Conservation (phyloP, 2,329 filamentous ascomycete genomes). For the Claviceps quebecensis region DNA sequence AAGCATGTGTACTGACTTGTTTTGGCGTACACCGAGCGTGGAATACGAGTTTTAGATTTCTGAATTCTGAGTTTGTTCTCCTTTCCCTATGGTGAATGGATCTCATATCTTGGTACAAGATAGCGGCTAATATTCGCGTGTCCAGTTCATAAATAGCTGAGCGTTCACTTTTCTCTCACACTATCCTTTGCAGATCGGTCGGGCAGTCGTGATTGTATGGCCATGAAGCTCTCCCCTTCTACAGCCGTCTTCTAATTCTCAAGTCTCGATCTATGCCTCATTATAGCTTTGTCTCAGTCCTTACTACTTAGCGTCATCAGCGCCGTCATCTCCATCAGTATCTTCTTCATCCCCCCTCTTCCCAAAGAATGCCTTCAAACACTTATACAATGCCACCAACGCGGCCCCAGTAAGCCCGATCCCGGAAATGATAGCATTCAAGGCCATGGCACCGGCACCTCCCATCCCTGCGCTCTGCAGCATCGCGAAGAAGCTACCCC, state of each 20-base stretch:
- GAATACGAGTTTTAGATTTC: too few relatives aligned
- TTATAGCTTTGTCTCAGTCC: background rate
- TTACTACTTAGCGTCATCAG: background rate
- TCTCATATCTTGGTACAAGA: background rate
- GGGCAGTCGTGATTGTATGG: too few relatives aligned
- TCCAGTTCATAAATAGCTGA: too few relatives aligned
- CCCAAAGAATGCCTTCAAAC: too few relatives aligned
- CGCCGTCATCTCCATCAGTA: background rate
- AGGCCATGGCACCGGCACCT: conserved; percentile 13
- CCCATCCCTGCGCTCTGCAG: conserved; percentile 19
- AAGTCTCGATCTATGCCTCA: too few relatives aligned
- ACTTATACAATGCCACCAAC: background rate
- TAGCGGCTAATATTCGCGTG: background rate
- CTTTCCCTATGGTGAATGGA: background rate
- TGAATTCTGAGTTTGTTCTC: too few relatives aligned
- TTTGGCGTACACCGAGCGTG: too few relatives aligned
- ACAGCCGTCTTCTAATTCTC: too few relatives aligned
- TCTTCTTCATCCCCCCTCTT: background rate
- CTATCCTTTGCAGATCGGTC: too few relatives aligned
- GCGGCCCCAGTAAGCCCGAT: background rate
- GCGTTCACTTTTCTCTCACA: too few relatives aligned
- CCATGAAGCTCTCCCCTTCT: too few relatives aligned
- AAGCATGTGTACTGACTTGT: too few relatives aligned
- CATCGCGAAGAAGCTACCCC: conserved; percentile 13
- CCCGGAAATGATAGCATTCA: conserved; percentile 10